Conservation (phyloP, 139 green algal genomes). For the Chlamydomonas sphaeroides region DNA sequence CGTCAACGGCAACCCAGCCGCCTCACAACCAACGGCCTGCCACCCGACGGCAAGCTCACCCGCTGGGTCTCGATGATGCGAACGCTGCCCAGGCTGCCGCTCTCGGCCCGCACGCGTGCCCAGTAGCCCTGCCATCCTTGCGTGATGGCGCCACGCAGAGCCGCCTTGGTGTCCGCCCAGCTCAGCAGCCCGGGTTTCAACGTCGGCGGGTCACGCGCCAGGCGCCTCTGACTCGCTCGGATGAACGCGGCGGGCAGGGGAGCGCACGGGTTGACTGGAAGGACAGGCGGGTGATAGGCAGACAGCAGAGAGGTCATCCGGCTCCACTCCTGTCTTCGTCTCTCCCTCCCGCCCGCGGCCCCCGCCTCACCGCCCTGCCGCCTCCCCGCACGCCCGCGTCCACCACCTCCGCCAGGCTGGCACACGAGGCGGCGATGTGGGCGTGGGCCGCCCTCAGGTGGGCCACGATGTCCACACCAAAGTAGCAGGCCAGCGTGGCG, state of each 20-base stretch:
- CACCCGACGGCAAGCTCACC: too few relatives aligned
- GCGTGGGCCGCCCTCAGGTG: background rate
- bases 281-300: too few relatives aligned
- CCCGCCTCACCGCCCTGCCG: background rate
- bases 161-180: background rate
- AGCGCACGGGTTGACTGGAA: too few relatives aligned
- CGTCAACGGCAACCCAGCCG: too few relatives aligned
- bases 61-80: background rate
- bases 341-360: too few relatives aligned
- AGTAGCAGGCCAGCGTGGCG: background rate
- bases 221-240: too few relatives aligned
- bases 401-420: background rate
- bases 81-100: background rate
- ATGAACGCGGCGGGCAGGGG: background rate
- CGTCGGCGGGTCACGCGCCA: background rate
- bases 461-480: background rate
- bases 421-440: background rate
- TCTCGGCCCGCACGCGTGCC: background rate
- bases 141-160: background rate
- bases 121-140: background rate
- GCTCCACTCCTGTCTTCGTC: too few relatives aligned
- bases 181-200: background rate
- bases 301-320: too few relatives aligned
- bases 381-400: too few relatives aligned
- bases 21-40: too few relatives aligned